Conservation (phyloP, 163 green algal species). For the Botryococcus braunii region DNA sequence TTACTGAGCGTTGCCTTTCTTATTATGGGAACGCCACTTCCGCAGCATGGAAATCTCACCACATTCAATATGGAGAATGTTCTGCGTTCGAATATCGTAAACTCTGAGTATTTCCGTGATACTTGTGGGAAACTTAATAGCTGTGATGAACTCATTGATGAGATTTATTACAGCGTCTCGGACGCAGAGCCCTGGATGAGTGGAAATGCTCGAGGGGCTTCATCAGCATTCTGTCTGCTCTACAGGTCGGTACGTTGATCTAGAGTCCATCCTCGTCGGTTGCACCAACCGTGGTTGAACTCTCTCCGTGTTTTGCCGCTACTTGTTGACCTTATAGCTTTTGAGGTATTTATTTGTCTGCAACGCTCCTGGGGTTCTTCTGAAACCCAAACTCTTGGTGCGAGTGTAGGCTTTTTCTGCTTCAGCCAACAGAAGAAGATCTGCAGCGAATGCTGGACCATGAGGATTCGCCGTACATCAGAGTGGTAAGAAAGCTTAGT, state of each 20-base stretch:
- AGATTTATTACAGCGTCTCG: conserved; percentile 80
- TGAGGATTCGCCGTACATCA: conserved; percentile 87
- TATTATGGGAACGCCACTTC: conserved; percentile 57
- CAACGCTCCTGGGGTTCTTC: too few species aligned
- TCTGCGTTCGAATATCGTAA: conserved; percentile 70
- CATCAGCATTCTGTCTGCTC: conserved; percentile 86
- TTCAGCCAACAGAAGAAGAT: conserved; percentile 59
- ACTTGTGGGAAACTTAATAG: conserved; percentile 50
- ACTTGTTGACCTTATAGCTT: too few species aligned
- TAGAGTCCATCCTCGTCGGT: too few species aligned
- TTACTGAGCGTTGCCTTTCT: neutral
- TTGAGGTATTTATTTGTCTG: too few species aligned
- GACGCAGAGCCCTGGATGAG: conserved; percentile 95
- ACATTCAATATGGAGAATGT: conserved; percentile 83
- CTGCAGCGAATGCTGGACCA: conserved; percentile 74
- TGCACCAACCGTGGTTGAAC: too few species aligned
- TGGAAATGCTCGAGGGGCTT: conserved; percentile 84
- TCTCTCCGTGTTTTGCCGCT: too few species aligned
- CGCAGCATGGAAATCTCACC: conserved; percentile 60
- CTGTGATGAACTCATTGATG: conserved; percentile 75
- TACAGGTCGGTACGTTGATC: conserved; percentile 34
- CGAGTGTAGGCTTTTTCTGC: conserved; percentile 14
- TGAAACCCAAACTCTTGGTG: too few species aligned
- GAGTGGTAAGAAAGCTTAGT: conserved; percentile 56
- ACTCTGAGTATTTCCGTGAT: conserved; percentile 63